Evolutionary conservation across 2,329 filamentous ascomycete genomes (phyloP), one percentile per base, ranked within the genome.

Genomic region (Trichothecium roseum): DNA sequence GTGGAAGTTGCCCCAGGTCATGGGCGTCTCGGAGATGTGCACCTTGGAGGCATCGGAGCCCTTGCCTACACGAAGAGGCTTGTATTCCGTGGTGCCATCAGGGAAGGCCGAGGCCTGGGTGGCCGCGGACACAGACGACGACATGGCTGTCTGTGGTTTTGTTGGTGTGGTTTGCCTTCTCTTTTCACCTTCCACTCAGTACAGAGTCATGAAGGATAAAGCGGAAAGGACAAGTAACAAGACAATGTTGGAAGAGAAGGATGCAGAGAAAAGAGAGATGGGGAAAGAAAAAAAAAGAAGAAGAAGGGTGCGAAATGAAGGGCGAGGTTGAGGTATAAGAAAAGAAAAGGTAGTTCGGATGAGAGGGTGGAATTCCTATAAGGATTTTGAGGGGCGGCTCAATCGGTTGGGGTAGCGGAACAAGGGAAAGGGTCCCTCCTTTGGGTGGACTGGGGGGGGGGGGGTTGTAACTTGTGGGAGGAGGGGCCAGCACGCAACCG

Each of bases 1-100:
- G 64, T 87, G 79, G 84, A 84, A 91, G 68, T 94, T 94, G 51
- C 69, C 66, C 60, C 69, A 72, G 40, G 84, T 94, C 49, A 93
- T 80, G 39, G 83, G 81, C 43, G 75, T 74, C 45, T 93, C 86
- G 45, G 84, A 78, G 61, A 94, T 91, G 62, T 94, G 86, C 52
- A 81, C 73, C 66, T 93, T 94, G 67, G 80, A 66, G 39, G 56
- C 30, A 40, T 78, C 72, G 45, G 62, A 60, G 53, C 62, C 66
- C 42, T 42, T 44, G 20, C 42, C 41, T 37, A 48, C 44, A 33
- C 68, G 66, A 32, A 67, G 56, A 40, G 69, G 69, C 48, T 68
- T 61, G 55, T 72, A 71, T 47, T 74, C 70, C 42, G 62, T 66
- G 34, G 69, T 74, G 56, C 69, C 70, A 49, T 74, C 70, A 18